Base-by-base conservation (phyloP, 768 basidiomycete species). In the Strobilomyces echinocephalus region DNA sequence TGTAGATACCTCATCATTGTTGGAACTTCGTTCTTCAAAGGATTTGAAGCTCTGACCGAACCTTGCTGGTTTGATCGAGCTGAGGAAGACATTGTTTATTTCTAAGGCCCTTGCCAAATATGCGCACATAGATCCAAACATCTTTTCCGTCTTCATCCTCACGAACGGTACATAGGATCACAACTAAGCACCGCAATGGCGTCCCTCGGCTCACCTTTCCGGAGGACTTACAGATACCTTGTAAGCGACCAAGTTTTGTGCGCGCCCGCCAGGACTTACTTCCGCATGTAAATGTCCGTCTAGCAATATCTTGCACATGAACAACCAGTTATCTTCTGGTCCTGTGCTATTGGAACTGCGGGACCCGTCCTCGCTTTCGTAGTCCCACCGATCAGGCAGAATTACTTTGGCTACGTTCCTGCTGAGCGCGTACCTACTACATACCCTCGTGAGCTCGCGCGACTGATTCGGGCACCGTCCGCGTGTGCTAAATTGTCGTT, bases 261-360 rank as follows among this genome's bases (percentile, higher is more conserved):
- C 8, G 0, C 2, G 5, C 24, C 15, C 41, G 1, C 9, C n/a
- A 14, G 8, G 4, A 21, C 42, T 55, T 18, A 53, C 26, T 4
- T 8, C 16, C 30, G 9, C 26, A 9, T 15, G 12, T 31, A 36
- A 34, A 53, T 20, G 14, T n/a, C 20, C 10, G 20, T 26, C 10
- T 47, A 95, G 92, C 90, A 92, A 91, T 82, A 87, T 44, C 82
- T 86, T 61, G 91, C 92, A 35, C 92, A 95, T 72, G 92, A 95
- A 72, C 83, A 81, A 63, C 92, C 92, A 28, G 88, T 91, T 69
- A 81, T 94, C 69, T 94, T 94, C 76, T 95, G 85, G 73, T 92
- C 92, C 11, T 77, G 84, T 66, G 70, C 84, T 45, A 73, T 95
- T 52, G 92, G 91, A 49, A 62, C 75, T 52, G 77, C 84, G 61